Conservation (phyloP, 2,329 filamentous ascomycete genomes). For the Fusarium abutilonis region DNA sequence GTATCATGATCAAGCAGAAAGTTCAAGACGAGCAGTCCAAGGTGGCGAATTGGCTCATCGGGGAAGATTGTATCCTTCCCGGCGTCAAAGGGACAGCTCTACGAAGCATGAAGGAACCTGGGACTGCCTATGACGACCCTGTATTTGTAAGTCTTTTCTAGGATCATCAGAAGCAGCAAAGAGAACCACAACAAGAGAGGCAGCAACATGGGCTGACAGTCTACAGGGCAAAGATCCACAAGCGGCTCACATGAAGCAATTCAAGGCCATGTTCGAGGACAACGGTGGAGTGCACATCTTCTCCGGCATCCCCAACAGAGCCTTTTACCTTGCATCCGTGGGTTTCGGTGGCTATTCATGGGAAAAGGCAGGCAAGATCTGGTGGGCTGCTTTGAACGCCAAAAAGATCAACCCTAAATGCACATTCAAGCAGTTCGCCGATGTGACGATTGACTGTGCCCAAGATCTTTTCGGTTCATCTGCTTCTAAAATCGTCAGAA, state of each 20-base stretch:
- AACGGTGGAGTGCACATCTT: constrained; percentile 65
- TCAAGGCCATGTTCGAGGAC: constrained; percentile 54
- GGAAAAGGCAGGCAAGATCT: constrained; percentile 64
- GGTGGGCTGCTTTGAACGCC: constrained; percentile 61
- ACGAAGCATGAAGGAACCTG: constrained; percentile 64
- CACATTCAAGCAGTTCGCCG: constrained; percentile 60
- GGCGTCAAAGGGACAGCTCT: constrained; percentile 62
- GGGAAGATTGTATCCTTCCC: constrained; percentile 62
- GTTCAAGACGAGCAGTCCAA: constrained; percentile 56
- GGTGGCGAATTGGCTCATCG: constrained; percentile 64
- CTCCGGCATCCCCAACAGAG: constrained; percentile 67
- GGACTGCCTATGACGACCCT: constrained; percentile 63
- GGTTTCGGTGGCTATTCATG: constrained; percentile 63
- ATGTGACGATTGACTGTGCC: constrained; percentile 59
- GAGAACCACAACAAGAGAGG: too few relatives aligned
- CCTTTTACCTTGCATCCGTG: constrained; percentile 61
- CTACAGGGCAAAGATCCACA: constrained; percentile 63
- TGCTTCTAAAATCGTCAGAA: constrained; percentile 55
- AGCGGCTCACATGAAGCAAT: constrained; percentile 58
- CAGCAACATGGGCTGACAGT: constrained; percentile 1
- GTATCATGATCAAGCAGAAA: constrained; percentile 66
- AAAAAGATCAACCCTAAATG: constrained; percentile 54
- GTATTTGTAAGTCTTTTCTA: constrained; percentile 54
- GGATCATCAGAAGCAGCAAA: too few relatives aligned
- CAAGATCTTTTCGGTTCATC: constrained; percentile 55